phyloP scores from a whole-genome alignment of 495 filamentous ascomycete genomes.

The Melanomma pulvis-pyrius region DNA sequence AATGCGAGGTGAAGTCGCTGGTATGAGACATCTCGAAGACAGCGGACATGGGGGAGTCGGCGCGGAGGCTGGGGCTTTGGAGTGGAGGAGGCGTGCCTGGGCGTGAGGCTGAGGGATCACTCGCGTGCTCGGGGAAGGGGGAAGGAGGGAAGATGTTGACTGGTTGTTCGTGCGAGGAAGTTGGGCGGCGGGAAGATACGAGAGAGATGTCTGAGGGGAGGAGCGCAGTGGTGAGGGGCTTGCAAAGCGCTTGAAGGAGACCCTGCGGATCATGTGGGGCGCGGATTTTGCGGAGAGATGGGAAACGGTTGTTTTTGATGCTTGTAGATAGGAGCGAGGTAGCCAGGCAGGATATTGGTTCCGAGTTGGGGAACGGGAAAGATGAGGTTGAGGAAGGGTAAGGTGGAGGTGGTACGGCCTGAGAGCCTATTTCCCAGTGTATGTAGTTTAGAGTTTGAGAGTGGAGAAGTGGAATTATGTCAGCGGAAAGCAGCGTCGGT shows the following conservation, averaged over 20 bases:
- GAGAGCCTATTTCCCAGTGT: slow-evolving; percentile 29
- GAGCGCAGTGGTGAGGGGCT: slow-evolving; percentile 34
- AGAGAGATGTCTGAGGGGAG: slow-evolving; percentile 25
- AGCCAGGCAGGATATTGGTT: slow-evolving; percentile 70
- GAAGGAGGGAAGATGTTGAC: not conserved
- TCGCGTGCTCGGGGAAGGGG: not conserved
- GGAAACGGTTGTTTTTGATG: slow-evolving; percentile 72
- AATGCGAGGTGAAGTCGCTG: not conserved
- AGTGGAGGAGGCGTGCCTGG: not conserved
- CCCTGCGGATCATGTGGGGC: slow-evolving; percentile 50
- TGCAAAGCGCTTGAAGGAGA: slow-evolving; percentile 40
- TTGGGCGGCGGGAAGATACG: slow-evolving; percentile 16
- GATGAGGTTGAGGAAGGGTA: slow-evolving; percentile 43
- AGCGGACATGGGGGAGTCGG: not conserved
- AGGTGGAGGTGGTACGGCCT: slow-evolving; percentile 10
- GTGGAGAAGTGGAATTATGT: slow-evolving; percentile 3
- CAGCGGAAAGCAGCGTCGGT: slow-evolving; percentile 1
- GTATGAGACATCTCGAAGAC: not conserved
- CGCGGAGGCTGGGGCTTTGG: not conserved
- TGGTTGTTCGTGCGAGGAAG: not conserved
- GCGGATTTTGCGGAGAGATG: slow-evolving; percentile 66
- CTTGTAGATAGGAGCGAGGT: slow-evolving; percentile 73
- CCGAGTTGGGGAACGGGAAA: slow-evolving; percentile 74
- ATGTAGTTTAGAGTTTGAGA: slow-evolving; percentile 8
- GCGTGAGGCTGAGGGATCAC: not conserved